phyloP scores from a whole-genome alignment of 352 stramenopile species.

The Globisporangium alternatum region DNA sequence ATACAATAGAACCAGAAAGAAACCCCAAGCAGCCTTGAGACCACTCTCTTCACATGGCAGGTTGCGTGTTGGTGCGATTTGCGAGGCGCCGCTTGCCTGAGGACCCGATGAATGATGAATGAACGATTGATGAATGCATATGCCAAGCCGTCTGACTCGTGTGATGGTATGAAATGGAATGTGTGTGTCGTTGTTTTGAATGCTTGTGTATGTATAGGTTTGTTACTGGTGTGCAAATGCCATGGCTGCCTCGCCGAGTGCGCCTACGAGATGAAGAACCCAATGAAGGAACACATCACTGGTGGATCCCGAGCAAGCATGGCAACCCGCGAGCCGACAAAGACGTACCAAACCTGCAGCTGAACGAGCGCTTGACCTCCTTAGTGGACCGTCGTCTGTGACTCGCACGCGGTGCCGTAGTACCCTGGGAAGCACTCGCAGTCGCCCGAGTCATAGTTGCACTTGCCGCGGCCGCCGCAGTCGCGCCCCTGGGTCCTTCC shows the following conservation, averaged over 20 bases:
- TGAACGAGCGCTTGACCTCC: conserved; percentile 1
- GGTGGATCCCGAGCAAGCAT: no score
- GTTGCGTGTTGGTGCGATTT: background rate
- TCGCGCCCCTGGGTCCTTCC: conserved; percentile 76
- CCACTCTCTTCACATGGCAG: background rate
- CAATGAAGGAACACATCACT: no score
- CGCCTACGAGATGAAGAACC: no score
- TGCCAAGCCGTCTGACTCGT: background rate
- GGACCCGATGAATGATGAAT: conserved; percentile 5
- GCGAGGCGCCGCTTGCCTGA: background rate
- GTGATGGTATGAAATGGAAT: no score
- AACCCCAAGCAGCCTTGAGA: background rate
- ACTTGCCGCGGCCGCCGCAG: conserved; percentile 94
- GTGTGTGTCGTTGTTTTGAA: background rate
- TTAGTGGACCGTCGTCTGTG: conserved; percentile 80
- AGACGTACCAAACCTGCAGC: background rate
- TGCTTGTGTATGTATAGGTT: no score
- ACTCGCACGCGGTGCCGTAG: conserved; percentile 91
- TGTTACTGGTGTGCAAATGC: no score
- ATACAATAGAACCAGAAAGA: conserved; percentile 12
- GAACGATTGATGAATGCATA: conserved; percentile 4
- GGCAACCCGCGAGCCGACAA: no score
- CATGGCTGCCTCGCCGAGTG: no score
- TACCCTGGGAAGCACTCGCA: conserved; percentile 95
- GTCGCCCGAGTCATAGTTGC: conserved; percentile 91